These are phyloP conservation scores for Penicillium crystallinum DNA, from an alignment of 495 filamentous ascomycete species.

Conservation along the genomic window DNA sequence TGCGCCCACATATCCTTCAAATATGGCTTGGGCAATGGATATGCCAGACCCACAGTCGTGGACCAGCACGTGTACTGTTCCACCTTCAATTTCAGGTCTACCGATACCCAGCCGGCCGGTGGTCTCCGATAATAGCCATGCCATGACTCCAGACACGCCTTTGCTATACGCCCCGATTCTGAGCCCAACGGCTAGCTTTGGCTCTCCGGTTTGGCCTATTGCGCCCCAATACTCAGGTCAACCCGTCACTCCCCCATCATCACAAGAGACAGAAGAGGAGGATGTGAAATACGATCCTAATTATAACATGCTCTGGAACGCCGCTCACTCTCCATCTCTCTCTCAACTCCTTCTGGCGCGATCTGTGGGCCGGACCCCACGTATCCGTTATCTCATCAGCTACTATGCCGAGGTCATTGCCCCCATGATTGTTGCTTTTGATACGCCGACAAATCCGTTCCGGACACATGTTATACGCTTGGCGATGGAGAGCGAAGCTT, in stretches of 20 bases:
- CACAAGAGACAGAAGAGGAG: slow-evolving; percentile 23
- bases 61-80: slow-evolving; percentile 12
- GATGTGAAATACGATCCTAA: slow-evolving; percentile 12
- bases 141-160: slow-evolving; percentile 12
- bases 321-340: slow-evolving; percentile 34
- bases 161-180: slow-evolving; percentile 14
- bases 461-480: slow-evolving; percentile 77
- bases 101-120: slow-evolving; percentile 21
- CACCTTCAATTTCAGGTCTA: slow-evolving; percentile 23
- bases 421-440: slow-evolving; percentile 85
- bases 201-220: slow-evolving; percentile 15
- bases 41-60: slow-evolving; percentile 28
- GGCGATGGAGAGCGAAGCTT: slow-evolving; percentile 68
- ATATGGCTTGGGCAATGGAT: slow-evolving; percentile 24
- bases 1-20: slow-evolving; percentile 9
- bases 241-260: slow-evolving; percentile 6
- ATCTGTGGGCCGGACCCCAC: slow-evolving; percentile 49
- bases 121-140: slow-evolving; percentile 12
- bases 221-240: slow-evolving; percentile 5
- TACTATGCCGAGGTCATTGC: slow-evolving; percentile 83
- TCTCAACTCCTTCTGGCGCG: slow-evolving; percentile 42
- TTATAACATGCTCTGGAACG: slow-evolving; percentile 16
- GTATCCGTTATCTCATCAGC: slow-evolving; percentile 54
- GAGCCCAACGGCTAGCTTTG: slow-evolving; percentile 13
- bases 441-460: slow-evolving; percentile 79